Evolutionary conservation across 768 basidiomycete species (phyloP), one percentile per base, ranked within the genome.

Genomic region (Chalciporus sphaerocephalus): DNA sequence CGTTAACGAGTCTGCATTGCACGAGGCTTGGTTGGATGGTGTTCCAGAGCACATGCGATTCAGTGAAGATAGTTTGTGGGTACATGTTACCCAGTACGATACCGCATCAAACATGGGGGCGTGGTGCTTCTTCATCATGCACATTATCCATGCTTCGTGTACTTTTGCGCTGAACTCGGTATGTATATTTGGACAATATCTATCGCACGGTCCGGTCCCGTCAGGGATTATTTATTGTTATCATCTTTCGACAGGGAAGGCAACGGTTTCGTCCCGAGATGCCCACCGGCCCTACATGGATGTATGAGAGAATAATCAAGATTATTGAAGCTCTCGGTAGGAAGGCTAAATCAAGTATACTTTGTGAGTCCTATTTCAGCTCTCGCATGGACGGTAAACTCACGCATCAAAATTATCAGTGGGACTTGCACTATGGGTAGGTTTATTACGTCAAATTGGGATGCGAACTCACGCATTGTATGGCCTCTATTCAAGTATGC

Each of bases 81-180:
- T 81, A 16, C 86, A 91, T 54, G 69, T 81, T 51, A 76, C 80
- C 15, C 86, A 87, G 79, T 85, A 89, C 53, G 87, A 87, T 58
- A 89, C 87, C 17, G 79, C 78, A 54, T 83, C 84, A 13, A 88
- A 87, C 54, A 76, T 76, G 22, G 85, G 87, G 37, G 85, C 86
- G 9, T 91, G 88, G 89, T 86, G 83, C 55, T 92, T 79, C 67
- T 85, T 79, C 52, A 73, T 74, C 59, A 84, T 88, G 72, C 87
- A 92, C 61, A 71, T 80, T 36, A 69, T 84, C 50, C 78, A 90
- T 54, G 84, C 83, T 33, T 83, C 83, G 47, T 81, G 80, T 54
- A 68, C 75, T 24, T 71, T 89, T 43, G 81, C 79, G 16, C 59
- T 90, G 30, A 75, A 78, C 53, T 72, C 74, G 63, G 87, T 88